Evolutionary conservation across 805 yeast genomes (phyloP), one percentile per base, ranked within the genome.

Genomic region (Yamadazyma sp.): DNA sequence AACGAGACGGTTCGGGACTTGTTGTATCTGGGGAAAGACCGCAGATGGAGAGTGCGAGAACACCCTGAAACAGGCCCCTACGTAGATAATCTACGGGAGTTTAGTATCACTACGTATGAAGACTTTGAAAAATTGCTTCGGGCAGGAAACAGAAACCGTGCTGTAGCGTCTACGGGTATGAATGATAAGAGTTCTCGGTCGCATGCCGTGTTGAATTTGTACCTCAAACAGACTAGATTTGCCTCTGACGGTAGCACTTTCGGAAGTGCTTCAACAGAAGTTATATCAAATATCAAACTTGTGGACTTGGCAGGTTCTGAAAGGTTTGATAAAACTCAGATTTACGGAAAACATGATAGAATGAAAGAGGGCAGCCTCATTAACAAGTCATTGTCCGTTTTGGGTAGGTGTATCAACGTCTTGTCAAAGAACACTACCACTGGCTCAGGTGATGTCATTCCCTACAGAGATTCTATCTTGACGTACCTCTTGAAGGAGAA

Each of bases 261-360:
- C 5, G 70, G 74, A 3, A 67, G 64, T 8, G 59, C 74, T 2
- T 58, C 64, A 1, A 71, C 70, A 35, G 75, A 72, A 41, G 75
- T 75, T 47, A 58, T 71, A 1, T 82, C 93, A 2, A 74, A 75
- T 42, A 65, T 87, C 25, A 70, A 83, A 41, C 64, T 86, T 12
- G 91, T 86, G 2, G 95, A 86, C 59, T 60, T 86, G 44, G 95
- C 95, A 0, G 90, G 95, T 0, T 82, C 91, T 1, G 95, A 86
- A 54, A 67, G 91, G 36, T 77, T 82, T 3, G 58, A 65, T 13
- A 71, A 81, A 17, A 77, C 86, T 0, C 82, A 84, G 20, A 75
- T 82, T 5, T 76, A 72, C 12, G 80, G 77, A 3, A 69, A 64
- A 32, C 59, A 59, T 15, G 66, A 71, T 6, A 62, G 93, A 35